Base-by-base conservation (phyloP, 2,329 filamentous ascomycete genomes). In the Aspergillus arachidicola region DNA sequence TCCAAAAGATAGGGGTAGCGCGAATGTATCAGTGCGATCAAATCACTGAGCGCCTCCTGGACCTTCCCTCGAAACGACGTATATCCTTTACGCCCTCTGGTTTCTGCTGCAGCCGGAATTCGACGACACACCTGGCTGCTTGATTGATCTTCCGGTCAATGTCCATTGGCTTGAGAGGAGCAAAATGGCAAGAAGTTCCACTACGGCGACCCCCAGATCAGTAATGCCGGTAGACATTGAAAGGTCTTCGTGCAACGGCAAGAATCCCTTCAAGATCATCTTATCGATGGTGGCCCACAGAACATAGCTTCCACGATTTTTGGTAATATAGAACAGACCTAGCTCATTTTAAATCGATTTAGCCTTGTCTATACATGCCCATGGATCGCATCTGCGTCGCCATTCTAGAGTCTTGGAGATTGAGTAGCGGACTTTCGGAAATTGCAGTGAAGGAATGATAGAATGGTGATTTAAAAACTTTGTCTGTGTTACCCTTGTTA, bases 61-160 rank as follows among this genome's bases (percentile, higher is more conserved):
- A 51, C 3, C 0, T 32, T 30, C 6, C 26, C 19, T 30, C 48
- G 48, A 51, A 51, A 30, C 9, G 16, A 10, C 16, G 14, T 51
- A 50, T 50, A 51, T 51, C 26, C 46, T 11, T 4, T n/a, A n/a
- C 46, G 46, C 0, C 30, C 30, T 0, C 30, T 0, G 26, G 48
- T 2, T 51, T 51, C 14, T 30, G 14, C 1, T 51, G 48, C 3
- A 51, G 48, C 16, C 19, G 28, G 16, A 51, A 30, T 12, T 51
- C 26, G 2, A 32, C 6, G 4, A 51, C 16, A 51, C 48, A 32
- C n/a, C 0, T 32, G 0, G 9, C 48, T 2, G 1, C 16, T 2
- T 5, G 12, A 2, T 32, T 21, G 7, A 4, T 9, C 3, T 30
- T 11, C 26, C 1, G 14, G 26, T 2, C 23, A 0, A 21, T n/a